Base-by-base conservation (phyloP, 495 filamentous ascomycete genomes). In the Neurospora africana region DNA sequence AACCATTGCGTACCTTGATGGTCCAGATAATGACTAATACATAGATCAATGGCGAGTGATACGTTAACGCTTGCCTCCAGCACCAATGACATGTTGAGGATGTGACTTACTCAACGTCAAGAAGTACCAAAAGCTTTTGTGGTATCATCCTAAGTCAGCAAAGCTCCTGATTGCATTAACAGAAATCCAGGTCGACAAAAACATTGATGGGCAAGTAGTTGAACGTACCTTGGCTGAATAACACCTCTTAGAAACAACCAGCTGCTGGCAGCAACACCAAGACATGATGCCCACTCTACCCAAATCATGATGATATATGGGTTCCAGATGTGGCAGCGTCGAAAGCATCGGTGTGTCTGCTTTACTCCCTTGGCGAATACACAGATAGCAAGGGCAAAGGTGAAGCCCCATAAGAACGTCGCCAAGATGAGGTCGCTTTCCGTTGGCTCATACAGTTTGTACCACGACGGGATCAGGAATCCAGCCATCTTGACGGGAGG, bases 231-330 rank as follows among this genome's bases (percentile, higher is more conserved):
- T 17, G 78, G 76, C 2, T 19, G 38, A 21, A 81, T 75, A 21
- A 58, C 39, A 1, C 74, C 73, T 2, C 73, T n/a, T 6, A 78
- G 61, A 36, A 75, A 77, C 8, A 79, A 41, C 79, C 79, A 82
- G 72, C 72, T 76, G 11, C 73, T 72, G 43, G 74, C 33, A 11
- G 77, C 39, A 3, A 76, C 65, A 38, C 65, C 43, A 5, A 79
- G 41, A 47, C 73, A 74, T 15, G 71, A 30, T 5, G 47, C 8
- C 68, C 74, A 72, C 61, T 72, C 79, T 9, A 73, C 40, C 80
- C 79, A 82, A 2, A 82, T 35, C 79, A 82, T 78, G 39, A 75
- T 38, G 8, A 82, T 76, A 68, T 82, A 82, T 0, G 70, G 71
- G 35, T 69, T 76, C 15, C 70, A 10, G 27, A 65, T 39, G 11